Conservation (phyloP, 148 eudicot genomes). For the Chenopodium quinoa region DNA sequence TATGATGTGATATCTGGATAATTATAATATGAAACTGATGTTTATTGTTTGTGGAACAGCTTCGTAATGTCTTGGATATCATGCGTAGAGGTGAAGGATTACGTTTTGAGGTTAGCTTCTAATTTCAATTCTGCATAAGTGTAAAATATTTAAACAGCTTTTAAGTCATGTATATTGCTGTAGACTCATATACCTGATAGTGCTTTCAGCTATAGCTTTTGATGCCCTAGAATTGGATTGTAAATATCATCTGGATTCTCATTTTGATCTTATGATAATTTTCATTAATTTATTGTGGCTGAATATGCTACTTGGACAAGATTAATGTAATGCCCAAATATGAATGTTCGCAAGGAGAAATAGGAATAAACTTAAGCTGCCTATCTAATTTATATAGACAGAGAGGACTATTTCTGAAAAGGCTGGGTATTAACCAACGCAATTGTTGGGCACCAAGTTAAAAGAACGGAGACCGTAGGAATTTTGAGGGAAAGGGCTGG, state of each 20-base stretch:
- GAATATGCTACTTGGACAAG: too few species aligned
- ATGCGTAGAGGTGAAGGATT: slow-evolving; percentile 91
- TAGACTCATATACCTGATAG: neutral
- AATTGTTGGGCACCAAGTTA: neutral
- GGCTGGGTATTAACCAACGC: neutral
- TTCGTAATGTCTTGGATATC: slow-evolving; percentile 76
- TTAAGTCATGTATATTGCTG: neutral
- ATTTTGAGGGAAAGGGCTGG: neutral
- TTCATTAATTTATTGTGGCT: neutral
- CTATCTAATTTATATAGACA: too few species aligned
- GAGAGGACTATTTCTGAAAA: too few species aligned
- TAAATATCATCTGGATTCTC: neutral
- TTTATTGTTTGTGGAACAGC: slow-evolving; percentile 43
- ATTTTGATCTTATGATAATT: neutral
- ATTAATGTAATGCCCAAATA: too few species aligned
- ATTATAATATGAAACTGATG: slow-evolving; percentile 5
- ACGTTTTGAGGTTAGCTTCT: slow-evolving; percentile 67
- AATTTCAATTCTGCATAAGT: neutral
- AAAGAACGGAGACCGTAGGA: neutral
- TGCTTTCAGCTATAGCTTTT: neutral
- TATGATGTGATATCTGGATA: neutral
- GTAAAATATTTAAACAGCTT: neutral
- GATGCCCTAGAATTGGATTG: neutral
- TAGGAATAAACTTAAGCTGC: too few species aligned
- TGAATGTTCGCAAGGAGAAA: too few species aligned